Base-by-base conservation (phyloP, 2,329 filamentous ascomycete species). In the Pseudonectria buxi region DNA sequence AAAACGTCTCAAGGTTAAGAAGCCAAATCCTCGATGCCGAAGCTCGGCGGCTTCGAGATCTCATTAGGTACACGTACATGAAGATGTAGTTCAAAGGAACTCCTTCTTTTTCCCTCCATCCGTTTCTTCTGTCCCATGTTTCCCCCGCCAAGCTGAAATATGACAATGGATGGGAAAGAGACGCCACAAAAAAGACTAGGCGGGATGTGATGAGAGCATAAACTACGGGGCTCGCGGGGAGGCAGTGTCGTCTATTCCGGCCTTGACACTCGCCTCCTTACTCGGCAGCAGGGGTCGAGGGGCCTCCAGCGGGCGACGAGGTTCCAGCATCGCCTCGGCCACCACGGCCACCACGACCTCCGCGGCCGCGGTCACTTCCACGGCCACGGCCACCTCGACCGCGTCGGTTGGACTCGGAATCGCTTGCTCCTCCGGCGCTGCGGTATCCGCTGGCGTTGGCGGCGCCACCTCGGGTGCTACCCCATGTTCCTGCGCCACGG, bases 341-440 rank as follows among this genome's bases (percentile, higher is more conserved):
- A 25, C 74, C 74, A 37, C 75, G 71, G 37, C 68, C 62, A 26
- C 75, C 73, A 33, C 75, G 68, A 10, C 72, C 70, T 24, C 76
- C 71, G 33, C 74, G 65, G 22, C 76, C 71, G 26, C 78, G 69
- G 36, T 78, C 71, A 41, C 69, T 67, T 31, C 78, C 75, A 30
- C 80, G 74, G 25, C 75, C 69, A 30, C 75, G 67, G 24, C 66
- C 69, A 12, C 76, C 76, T 30, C 77, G 72, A 14, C 70, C 69
- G 10, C 74, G 70, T 42, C 72, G 67, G 39, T 69, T 74, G 39
- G 71, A 74, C 53, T 78, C 76, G 25, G 74, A 76, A 45, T 78
- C 81, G 55, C 80, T 83, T 40, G 86, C 89, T 39, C 86, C 86
- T 33, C 62, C 85, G 36, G 83, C 85, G 55, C 87, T 94, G 50